Conservation (phyloP, 2,329 filamentous ascomycete genomes). For the Leptographium galeiforme region DNA sequence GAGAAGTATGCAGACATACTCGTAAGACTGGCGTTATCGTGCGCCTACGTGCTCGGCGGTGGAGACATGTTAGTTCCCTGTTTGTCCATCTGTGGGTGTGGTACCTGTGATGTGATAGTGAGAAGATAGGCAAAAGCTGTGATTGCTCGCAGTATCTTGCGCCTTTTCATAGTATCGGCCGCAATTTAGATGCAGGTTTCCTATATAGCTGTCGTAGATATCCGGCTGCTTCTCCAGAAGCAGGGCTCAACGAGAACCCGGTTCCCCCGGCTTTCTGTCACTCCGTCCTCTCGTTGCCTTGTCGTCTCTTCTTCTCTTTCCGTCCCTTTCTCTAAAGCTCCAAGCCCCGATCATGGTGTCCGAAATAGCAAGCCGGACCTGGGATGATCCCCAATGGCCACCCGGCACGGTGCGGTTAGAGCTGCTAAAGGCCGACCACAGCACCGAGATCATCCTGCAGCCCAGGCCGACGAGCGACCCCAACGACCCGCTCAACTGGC, state of each 20-base stretch:
- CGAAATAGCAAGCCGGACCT: not conserved
- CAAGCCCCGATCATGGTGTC: not conserved
- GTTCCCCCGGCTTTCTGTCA: not conserved
- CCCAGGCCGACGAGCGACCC: slow-evolving; percentile 34
- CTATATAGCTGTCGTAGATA: not conserved
- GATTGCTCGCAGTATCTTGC: not conserved
- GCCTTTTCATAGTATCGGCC: not conserved
- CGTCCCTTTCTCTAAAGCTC: not conserved
- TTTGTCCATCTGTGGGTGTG: not conserved
- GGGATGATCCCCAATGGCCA: slow-evolving; percentile 5
- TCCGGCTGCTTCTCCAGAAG: not conserved
- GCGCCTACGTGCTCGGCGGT: not conserved
- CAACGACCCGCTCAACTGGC: slow-evolving; percentile 38
- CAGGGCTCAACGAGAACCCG: not conserved
- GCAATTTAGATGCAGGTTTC: not conserved
- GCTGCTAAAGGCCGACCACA: slow-evolving; percentile 23
- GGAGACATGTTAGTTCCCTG: not conserved
- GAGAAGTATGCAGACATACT: not conserved
- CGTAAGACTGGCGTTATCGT: not conserved
- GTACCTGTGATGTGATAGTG: not conserved
- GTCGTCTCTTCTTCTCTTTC: not conserved
- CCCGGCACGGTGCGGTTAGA: slow-evolving; percentile 5
- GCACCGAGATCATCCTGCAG: slow-evolving; percentile 34
- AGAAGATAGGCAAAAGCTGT: not conserved
- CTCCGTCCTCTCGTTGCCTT: not conserved